Evolutionary conservation across 2,329 filamentous ascomycete species (phyloP).

Genomic region (Cladosporium sp.): DNA sequence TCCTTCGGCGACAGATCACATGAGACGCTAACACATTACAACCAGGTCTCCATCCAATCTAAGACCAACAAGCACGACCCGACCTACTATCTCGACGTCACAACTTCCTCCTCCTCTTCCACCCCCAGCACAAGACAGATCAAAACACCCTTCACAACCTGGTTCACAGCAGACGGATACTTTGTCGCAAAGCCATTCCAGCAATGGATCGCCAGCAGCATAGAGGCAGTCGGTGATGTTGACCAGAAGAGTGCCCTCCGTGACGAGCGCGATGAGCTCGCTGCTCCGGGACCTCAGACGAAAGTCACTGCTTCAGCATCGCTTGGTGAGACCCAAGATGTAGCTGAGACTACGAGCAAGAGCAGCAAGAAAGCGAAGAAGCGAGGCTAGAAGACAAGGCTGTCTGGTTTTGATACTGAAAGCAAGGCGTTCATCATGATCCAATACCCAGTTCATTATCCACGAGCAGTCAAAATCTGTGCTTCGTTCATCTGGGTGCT

Average conservation of each 20-base stretch:
- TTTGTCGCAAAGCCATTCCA: slow-evolving; percentile 74
- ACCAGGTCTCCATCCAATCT: slow-evolving; percentile 67
- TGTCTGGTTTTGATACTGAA: background rate
- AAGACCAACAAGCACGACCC: slow-evolving; percentile 73
- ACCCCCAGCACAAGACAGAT: slow-evolving; percentile 42
- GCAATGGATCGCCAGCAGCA: slow-evolving; percentile 63
- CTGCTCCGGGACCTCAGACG: slow-evolving; percentile 13
- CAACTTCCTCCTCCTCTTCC: slow-evolving; percentile 20
- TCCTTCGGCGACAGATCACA: background rate
- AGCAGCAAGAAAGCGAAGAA: slow-evolving; percentile 24
- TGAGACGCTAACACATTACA: background rate
- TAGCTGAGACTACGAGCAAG: slow-evolving; percentile 17
- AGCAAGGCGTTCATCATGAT: background rate
- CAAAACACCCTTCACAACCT: slow-evolving; percentile 61
- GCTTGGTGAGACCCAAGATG: slow-evolving; percentile 11
- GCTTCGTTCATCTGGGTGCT: too few relatives aligned
- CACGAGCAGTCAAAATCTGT: too few relatives aligned
- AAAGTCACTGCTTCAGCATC: background rate
- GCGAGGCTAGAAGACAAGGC: slow-evolving; percentile 2
- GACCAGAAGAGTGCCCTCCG: slow-evolving; percentile 52
- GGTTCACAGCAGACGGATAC: slow-evolving; percentile 67
- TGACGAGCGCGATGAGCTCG: slow-evolving; percentile 28
- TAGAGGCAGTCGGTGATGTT: slow-evolving; percentile 58
- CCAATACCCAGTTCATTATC: too few relatives aligned
- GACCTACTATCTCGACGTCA: slow-evolving; percentile 69